Percentiles rank a stretch among this genome's conserved stretches.
These are phyloP conservation scores for Alternaria burnsii DNA, from an alignment of 2,329 filamentous ascomycete species.

Conservation along the genomic window DNA sequence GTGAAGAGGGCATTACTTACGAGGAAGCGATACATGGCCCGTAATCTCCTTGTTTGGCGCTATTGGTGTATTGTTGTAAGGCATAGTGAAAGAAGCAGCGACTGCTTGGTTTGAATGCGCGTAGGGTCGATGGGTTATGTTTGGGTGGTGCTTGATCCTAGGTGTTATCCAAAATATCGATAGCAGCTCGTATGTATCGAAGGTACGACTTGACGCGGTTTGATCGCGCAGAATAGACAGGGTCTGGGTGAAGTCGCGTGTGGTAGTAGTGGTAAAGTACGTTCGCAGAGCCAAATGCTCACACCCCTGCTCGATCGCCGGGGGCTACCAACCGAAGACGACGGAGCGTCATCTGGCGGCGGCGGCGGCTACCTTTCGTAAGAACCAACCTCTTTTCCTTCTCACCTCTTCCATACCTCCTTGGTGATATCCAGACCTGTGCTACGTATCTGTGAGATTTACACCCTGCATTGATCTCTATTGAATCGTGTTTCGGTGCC, in stretches of 20 bases:
- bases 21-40: constrained; percentile 82
- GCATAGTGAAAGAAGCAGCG: constrained; percentile 61
- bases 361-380: not conserved
- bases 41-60: constrained; percentile 82
- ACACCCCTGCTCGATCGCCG: constrained; percentile 12
- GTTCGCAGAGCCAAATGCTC: constrained; percentile 3
- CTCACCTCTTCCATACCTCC: not conserved
- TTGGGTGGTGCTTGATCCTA: not conserved
- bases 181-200: not conserved
- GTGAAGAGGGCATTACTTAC: constrained; percentile 62
- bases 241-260: constrained; percentile 16
- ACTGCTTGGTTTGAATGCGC: not conserved
- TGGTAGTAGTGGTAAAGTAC: constrained; percentile 2
- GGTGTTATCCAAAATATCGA: not conserved
- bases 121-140: not conserved
- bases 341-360: constrained; percentile 1
- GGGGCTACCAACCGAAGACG: constrained; percentile 13
- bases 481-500: not conserved
- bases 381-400: not conserved
- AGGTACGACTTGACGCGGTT: constrained; percentile 14
- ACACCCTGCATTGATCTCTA: not conserved
- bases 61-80: constrained; percentile 88
- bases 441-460: not conserved
- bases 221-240: constrained; percentile 6
- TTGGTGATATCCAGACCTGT: not conserved